These are phyloP conservation scores for Penicillium sp. DNA, from an alignment of 2,329 filamentous ascomycete genomes.

Conservation along the genomic window DNA sequence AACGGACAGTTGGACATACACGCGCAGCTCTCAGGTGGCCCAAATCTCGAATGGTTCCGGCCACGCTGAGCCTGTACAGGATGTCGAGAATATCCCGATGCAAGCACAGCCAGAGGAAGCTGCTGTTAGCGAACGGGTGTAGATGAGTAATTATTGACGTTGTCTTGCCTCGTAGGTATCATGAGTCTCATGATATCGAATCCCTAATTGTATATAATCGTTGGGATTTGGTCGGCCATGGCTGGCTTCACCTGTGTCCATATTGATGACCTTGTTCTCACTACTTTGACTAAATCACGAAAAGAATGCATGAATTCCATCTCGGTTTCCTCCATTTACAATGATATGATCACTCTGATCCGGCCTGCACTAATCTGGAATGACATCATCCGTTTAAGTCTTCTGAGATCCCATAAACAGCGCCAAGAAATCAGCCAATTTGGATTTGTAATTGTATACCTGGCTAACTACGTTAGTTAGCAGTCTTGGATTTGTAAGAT, in stretches of 20 bases:
- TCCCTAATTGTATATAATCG: neutral
- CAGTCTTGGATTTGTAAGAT: neutral
- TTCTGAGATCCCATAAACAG: too few relatives aligned
- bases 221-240: neutral
- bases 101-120: neutral
- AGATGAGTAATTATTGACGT: neutral
- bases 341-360: neutral
- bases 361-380: neutral
- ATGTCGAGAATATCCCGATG: slow-evolving; percentile 11
- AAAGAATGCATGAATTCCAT: neutral
- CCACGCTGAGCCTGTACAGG: neutral
- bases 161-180: neutral
- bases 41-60: neutral
- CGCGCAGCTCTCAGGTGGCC: neutral
- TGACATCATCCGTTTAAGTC: neutral
- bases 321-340: neutral
- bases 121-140: neutral
- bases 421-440: neutral
- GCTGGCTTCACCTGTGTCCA: neutral
- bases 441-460: neutral
- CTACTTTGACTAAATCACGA: neutral
- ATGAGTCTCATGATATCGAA: neutral
- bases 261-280: neutral
- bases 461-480: too few relatives aligned
- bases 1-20: slow-evolving; percentile 31